These are phyloP conservation scores for Lichtheimia ramosa DNA, from an alignment of 371 early-diverging fungal species.

Conservation along the genomic window DNA sequence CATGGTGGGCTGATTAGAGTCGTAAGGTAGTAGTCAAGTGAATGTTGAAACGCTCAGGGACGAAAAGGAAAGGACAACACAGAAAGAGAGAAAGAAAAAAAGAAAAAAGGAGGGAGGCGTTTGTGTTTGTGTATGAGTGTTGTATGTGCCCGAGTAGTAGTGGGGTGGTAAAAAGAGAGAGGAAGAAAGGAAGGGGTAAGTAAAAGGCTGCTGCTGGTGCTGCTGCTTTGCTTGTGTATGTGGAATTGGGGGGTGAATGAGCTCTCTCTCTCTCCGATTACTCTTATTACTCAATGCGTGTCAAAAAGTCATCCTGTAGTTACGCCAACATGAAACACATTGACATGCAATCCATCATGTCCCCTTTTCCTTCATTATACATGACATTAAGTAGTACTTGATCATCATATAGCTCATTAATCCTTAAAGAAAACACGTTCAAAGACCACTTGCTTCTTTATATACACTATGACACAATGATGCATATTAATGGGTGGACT, in stretches of 20 bases:
- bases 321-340: too few species aligned
- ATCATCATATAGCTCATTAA: too few species aligned
- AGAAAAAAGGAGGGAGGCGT: not conserved
- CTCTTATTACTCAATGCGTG: too few species aligned
- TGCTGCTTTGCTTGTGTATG: not conserved
- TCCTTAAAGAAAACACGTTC: too few species aligned
- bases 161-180: not conserved
- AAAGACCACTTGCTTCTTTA: too few species aligned
- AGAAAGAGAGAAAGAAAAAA: not conserved
- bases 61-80: not conserved
- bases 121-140: not conserved
- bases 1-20: conserved; percentile 18
- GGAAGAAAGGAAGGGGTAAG: not conserved
- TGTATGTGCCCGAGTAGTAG: too few species aligned
- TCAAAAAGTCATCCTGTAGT: too few species aligned
- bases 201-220: not conserved
- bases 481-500: too few species aligned
- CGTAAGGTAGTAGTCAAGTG: not conserved
- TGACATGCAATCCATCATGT: too few species aligned
- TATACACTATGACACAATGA: too few species aligned
- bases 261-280: not conserved
- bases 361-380: too few species aligned
- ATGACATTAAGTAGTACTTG: too few species aligned
- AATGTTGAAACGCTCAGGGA: not conserved
- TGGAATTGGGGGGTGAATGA: not conserved